phyloP scores from a whole-genome alignment of 306 rosid genomes.

The Cicer cuneatum region DNA sequence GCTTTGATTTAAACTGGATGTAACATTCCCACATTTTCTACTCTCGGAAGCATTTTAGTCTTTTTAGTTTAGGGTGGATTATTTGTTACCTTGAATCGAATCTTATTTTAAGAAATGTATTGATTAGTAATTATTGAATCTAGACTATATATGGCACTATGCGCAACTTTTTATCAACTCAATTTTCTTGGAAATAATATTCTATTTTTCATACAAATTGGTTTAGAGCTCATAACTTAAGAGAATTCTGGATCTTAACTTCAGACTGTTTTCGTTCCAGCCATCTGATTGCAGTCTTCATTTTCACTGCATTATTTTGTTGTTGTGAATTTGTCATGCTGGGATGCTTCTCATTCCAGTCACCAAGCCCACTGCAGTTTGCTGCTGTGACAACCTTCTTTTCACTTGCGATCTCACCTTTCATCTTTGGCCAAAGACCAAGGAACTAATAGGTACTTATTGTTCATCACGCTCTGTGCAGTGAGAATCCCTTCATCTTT shows the following conservation, averaged over 20 bases:
- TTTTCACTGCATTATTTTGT: neutral
- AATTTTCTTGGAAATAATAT: neutral
- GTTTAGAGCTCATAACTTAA: too few relatives aligned
- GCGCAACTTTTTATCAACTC: conserved; percentile 1
- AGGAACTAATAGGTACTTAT: too few relatives aligned
- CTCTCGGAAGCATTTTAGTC: neutral
- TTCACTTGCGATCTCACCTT: too few relatives aligned
- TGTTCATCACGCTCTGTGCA: too few relatives aligned
- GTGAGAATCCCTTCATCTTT: too few relatives aligned
- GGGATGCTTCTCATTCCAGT: neutral
- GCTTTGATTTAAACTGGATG: conserved; percentile 12
- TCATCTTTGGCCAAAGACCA: too few relatives aligned
- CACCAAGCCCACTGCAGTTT: neutral
- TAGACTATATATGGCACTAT: neutral
- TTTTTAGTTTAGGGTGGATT: neutral
- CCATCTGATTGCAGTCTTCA: neutral
- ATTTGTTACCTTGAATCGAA: neutral
- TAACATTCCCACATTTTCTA: neutral
- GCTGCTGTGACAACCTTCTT: neutral
- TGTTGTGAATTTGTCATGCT: neutral
- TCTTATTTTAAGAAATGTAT: neutral
- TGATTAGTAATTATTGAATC: neutral
- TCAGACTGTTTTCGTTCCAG: neutral
- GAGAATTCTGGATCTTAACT: too few relatives aligned
- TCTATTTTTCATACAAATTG: neutral